phyloP scores from a whole-genome alignment of 2,329 filamentous ascomycete genomes.

The Pseudogymnoascus sp. region DNA sequence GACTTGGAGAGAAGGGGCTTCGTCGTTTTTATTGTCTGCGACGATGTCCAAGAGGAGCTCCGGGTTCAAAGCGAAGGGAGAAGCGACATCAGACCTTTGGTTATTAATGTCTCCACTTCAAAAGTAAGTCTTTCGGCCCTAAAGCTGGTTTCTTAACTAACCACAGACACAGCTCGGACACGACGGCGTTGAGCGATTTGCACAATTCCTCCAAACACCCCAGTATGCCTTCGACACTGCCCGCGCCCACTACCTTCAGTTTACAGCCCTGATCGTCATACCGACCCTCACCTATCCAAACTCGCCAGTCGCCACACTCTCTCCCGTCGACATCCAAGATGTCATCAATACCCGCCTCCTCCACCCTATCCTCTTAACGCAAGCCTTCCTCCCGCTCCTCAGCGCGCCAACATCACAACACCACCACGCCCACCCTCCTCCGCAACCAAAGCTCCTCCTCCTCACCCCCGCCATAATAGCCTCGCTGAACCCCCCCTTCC shows the following conservation, averaged over 20 bases:
- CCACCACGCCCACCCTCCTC: constrained; percentile 27
- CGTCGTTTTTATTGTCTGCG: constrained; percentile 85
- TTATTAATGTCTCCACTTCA: constrained; percentile 76
- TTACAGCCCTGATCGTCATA: constrained; percentile 76
- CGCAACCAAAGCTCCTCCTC: constrained; percentile 57
- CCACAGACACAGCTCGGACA: constrained; percentile 59
- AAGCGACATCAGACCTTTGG: constrained; percentile 73
- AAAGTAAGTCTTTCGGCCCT: constrained; percentile 18
- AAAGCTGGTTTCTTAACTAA: constrained; percentile 5
- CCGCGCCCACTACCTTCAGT: constrained; percentile 64
- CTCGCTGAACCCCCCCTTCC: constrained; percentile 72
- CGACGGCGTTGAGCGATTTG: constrained; percentile 65
- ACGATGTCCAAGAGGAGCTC: constrained; percentile 76
- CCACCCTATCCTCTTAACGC: constrained; percentile 79
- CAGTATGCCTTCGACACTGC: constrained; percentile 72
- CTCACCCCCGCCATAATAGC: constrained; percentile 75
- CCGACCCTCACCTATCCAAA: constrained; percentile 75
- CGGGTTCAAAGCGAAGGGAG: constrained; percentile 69
- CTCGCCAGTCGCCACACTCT: constrained; percentile 77
- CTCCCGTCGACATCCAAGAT: constrained; percentile 77
- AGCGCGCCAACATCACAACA: constrained; percentile 44
- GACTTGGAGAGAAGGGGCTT: constrained; percentile 90
- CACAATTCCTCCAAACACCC: constrained; percentile 62
- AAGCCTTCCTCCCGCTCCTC: constrained; percentile 79
- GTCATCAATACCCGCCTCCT: constrained; percentile 88